Conservation (phyloP, 2,329 filamentous ascomycete genomes). For the Aureobasidium sp. region DNA sequence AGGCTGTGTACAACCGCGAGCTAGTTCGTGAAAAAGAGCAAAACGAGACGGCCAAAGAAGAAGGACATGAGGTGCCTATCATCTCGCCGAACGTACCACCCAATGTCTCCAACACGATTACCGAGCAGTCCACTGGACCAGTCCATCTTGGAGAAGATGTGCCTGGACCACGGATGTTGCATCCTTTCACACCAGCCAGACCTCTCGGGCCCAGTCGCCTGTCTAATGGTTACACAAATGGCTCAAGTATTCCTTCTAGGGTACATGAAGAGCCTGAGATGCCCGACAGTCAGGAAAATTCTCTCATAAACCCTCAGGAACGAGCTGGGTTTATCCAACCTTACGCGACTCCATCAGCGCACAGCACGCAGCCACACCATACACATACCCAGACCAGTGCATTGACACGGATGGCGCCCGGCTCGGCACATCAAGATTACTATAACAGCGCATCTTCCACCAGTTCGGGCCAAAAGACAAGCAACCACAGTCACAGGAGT, state of each 20-base stretch:
- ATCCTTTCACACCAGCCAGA: constrained; percentile 39
- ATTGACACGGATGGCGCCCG: constrained; percentile 49
- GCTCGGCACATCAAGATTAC: constrained; percentile 52
- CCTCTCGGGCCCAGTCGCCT: constrained; percentile 49
- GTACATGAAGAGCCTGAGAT: constrained; percentile 36
- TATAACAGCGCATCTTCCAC: constrained; percentile 88
- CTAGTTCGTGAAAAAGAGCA: constrained; percentile 50
- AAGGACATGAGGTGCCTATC: constrained; percentile 34
- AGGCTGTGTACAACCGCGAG: constrained; percentile 69
- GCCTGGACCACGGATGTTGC: constrained; percentile 38
- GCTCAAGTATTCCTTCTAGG: constrained; percentile 31
- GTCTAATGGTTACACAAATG: constrained; percentile 49
- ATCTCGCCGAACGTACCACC: constrained; percentile 32
- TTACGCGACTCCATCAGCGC: constrained; percentile 20
- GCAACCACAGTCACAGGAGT: constrained; percentile 31
- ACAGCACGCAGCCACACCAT: constrained; percentile 37
- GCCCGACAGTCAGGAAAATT: constrained; percentile 33
- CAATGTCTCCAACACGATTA: constrained; percentile 33
- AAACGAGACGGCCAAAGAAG: constrained; percentile 51
- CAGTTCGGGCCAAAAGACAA: constrained; percentile 68
- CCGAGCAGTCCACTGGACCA: constrained; percentile 36
- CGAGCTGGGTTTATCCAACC: constrained; percentile 25
- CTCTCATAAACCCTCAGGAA: constrained; percentile 21
- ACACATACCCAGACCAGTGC: constrained; percentile 54
- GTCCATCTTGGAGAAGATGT: constrained; percentile 55